Base-by-base conservation (phyloP, 2,329 filamentous ascomycete species). In the Xylariaceae sp. region DNA sequence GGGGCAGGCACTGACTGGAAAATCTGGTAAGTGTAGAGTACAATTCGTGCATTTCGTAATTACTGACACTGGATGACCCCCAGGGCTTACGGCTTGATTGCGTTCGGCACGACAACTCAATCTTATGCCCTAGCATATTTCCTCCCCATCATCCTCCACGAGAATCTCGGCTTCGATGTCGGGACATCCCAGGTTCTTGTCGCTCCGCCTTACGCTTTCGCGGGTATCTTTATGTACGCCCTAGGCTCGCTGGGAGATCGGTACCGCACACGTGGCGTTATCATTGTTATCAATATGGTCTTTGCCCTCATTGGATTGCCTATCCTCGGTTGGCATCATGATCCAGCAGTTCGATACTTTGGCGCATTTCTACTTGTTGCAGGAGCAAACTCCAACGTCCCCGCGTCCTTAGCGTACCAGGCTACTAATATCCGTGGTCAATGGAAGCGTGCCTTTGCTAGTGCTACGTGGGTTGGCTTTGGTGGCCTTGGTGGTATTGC, bases 371-470 rank as follows among this genome's bases (percentile, higher is more conserved):
- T 92, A 41, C 81, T 84, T n/a, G 87, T 88, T 0, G 87, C 88
- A 0, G 90, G 88, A 6, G 85, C 86, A 59, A 92, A 92, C 71
- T 82, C 86, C 60, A 94, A 94, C 68, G 78, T 93, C 4, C 91
- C 91, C 0, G 79, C 84, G 1, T 78, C 84, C 39, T 84, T 95
- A 76, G 82, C 89, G 0, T 94, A 91, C 74, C 90, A 93, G 74
- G 89, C 89, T 35, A 94, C 93, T 74, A 95, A 95, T 72, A 87
- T 95, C 66, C 85, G 89, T 47, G 91, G 90, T 0, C 90, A 94
- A 73, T 95, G 90, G 89, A 95, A 93, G 75, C 84, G 91, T 41
- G 90, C 90, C 1, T 86, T 94, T 62, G 87, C 84, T 69, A 89
- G 84, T 54, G 88, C 90, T 2, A 87, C 86, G 0, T 80, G 93